Base-by-base conservation (phyloP, 495 filamentous ascomycete species). In the Aspergillus cristatus region DNA sequence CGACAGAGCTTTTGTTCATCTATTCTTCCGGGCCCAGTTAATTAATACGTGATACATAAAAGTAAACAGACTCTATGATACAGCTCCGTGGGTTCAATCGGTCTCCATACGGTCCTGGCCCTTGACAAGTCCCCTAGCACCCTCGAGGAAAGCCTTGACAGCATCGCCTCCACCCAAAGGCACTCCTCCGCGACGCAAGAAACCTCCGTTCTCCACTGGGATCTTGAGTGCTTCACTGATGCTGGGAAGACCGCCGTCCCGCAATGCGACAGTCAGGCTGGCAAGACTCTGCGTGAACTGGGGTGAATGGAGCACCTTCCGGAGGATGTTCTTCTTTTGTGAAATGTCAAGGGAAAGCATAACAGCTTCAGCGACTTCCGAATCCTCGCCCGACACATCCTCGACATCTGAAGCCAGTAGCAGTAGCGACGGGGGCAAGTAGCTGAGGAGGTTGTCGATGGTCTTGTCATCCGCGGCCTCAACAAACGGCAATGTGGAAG, bases 201-300 rank as follows among this genome's bases (percentile, higher is more conserved):
- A 81, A 6, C 90, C 91, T 30, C 85, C 86, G 57, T 94, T 85
- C 41, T 76, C 71, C 14, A 98, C 74, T 34, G 74, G 72, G 39
- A 97, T 74, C 14, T 79, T 71, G 20, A 99, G 59, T 15, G 88
- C 88, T 45, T 94, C 86, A 14, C 86, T 82, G 39, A 99, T 81
- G 46, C 76, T 90, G 10, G 88, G 85, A 34, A 99, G 62, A 0
- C 86, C 91, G n/a, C 91, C 91, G 51, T 99, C 90, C 39, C 90
- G 66, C 32, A 99, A 68, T 15, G 91, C 91, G 53, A 83, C 72
- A 1, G 88, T 94, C 43, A 97, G 62, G 48, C 83, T 88, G 0
- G 78, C 73, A 24, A 94, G 58, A 47, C 86, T 90, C 54, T 99
- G 91, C 36, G 71, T 72, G 51, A 99, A 88, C 48, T 97, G 91